Conservation (phyloP, 768 basidiomycete genomes). For the Phlegmacium glaucopus region DNA sequence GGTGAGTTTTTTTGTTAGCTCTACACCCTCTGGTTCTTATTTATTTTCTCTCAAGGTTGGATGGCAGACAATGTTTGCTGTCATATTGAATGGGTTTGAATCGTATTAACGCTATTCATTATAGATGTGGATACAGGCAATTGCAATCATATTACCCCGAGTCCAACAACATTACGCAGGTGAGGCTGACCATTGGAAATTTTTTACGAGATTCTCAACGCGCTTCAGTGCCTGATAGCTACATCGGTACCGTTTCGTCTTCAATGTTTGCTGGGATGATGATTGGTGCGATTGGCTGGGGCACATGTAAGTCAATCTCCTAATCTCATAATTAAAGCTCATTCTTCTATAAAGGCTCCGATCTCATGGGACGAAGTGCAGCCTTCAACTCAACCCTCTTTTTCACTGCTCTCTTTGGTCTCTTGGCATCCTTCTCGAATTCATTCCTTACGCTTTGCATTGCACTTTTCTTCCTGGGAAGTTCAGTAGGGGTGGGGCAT, state of each 20-base stretch:
- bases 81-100: slow-evolving; percentile 6
- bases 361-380: slow-evolving; percentile 80
- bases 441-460: slow-evolving; percentile 70
- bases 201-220: neutral
- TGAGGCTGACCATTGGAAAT: slow-evolving; percentile 20
- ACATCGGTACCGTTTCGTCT: slow-evolving; percentile 80
- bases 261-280: slow-evolving; percentile 98
- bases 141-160: slow-evolving; percentile 93
- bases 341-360: slow-evolving; percentile 52
- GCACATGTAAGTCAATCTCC: slow-evolving; percentile 57
- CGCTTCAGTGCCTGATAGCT: slow-evolving; percentile 61
- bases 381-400: slow-evolving; percentile 94
- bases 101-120: slow-evolving; percentile 11
- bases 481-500: slow-evolving; percentile 83
- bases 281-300: slow-evolving; percentile 91
- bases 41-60: slow-evolving; percentile 58
- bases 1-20: slow-evolving; percentile 47
- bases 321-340: neutral
- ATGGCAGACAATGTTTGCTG: slow-evolving; percentile 82
- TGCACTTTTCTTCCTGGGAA: slow-evolving; percentile 84
- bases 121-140: slow-evolving; percentile 92
- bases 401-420: slow-evolving; percentile 86
- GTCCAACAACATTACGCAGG: slow-evolving; percentile 88
- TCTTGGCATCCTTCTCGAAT: slow-evolving; percentile 70
- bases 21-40: neutral